Percentiles rank a stretch among this genome's conserved stretches.
Conservation (phyloP, 306 rosid genomes). For the Begonia masoniana region DNA sequence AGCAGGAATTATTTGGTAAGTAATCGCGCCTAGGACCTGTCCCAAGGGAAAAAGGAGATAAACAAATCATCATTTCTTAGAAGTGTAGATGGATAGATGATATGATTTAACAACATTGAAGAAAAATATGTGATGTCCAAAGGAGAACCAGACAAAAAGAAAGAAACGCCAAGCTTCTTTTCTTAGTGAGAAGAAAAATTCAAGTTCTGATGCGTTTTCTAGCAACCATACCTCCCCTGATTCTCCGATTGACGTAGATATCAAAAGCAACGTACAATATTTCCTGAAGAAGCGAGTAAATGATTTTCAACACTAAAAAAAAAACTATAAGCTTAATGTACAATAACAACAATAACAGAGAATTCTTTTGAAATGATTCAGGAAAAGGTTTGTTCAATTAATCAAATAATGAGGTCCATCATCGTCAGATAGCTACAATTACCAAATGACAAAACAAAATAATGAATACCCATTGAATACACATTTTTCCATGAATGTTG, state of each 20-base stretch:
- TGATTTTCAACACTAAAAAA: neutral
- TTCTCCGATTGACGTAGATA: slow-evolving; percentile 23
- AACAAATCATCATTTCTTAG: neutral
- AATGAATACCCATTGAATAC: slow-evolving; percentile 58
- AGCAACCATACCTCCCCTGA: slow-evolving; percentile 30
- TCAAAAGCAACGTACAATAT: slow-evolving; percentile 65
- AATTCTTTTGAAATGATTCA: no score
- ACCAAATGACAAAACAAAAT: slow-evolving; percentile 3
- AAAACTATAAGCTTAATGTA: no score
- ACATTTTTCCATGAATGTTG: slow-evolving; percentile 76
- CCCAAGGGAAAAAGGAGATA: slow-evolving; percentile 1
- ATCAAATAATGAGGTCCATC: no score
- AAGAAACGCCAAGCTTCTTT: neutral
- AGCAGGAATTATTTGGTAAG: slow-evolving; percentile 77
- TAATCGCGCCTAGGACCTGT: slow-evolving; percentile 78
- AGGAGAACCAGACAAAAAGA: neutral
- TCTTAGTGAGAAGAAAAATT: no score
- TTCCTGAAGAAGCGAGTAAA: slow-evolving; percentile 42
- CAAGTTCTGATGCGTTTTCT: no score
- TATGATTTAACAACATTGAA: no score
- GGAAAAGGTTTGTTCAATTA: no score
- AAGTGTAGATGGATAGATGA: neutral
- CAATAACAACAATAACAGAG: no score
- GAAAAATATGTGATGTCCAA: no score
- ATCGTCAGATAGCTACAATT: no score